A percentile compares a stretch with the other conserved stretches of the same genome.
Conservation (phyloP, 371 early-diverging fungal genomes). For the Basidiobolus meristosporus region DNA sequence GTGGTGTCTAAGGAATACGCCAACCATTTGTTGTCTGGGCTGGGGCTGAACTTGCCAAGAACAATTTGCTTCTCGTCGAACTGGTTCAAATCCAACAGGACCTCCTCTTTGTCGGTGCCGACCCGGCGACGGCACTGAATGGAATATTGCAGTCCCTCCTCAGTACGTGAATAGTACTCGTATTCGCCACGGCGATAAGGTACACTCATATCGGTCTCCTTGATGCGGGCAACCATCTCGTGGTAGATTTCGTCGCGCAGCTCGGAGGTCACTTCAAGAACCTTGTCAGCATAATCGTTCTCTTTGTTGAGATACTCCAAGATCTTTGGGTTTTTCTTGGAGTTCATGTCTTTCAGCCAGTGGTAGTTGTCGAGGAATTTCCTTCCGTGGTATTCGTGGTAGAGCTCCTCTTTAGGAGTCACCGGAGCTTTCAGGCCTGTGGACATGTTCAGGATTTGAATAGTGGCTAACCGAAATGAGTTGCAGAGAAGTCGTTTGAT, state of each 20-base stretch:
- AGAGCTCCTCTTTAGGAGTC: neutral
- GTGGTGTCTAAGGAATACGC: constrained; percentile 29
- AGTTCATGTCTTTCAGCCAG: constrained; percentile 2
- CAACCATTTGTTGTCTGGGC: constrained; percentile 15
- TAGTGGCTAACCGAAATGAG: too few species aligned
- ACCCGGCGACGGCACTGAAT: neutral
- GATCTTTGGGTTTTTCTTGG: neutral
- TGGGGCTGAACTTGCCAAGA: neutral
- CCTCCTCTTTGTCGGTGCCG: constrained; percentile 1
- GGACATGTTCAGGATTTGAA: too few species aligned
- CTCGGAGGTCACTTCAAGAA: neutral
- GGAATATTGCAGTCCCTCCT: constrained; percentile 2
- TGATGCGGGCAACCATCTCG: constrained; percentile 1
- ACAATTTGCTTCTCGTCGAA: constrained; percentile 1
- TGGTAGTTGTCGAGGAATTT: constrained; percentile 1
- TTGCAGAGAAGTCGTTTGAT: too few species aligned
- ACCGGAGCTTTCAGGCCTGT: neutral
- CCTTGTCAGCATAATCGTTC: constrained; percentile 1
- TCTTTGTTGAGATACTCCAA: constrained; percentile 1
- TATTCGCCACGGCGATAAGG: constrained; percentile 1
- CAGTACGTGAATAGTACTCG: neutral
- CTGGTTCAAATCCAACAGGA: constrained; percentile 2
- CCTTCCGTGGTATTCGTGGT: neutral
- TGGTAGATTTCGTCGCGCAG: neutral
- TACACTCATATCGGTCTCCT: neutral